phyloP scores from a whole-genome alignment of 2,329 filamentous ascomycete genomes.

The Fusarium pininemorale region DNA sequence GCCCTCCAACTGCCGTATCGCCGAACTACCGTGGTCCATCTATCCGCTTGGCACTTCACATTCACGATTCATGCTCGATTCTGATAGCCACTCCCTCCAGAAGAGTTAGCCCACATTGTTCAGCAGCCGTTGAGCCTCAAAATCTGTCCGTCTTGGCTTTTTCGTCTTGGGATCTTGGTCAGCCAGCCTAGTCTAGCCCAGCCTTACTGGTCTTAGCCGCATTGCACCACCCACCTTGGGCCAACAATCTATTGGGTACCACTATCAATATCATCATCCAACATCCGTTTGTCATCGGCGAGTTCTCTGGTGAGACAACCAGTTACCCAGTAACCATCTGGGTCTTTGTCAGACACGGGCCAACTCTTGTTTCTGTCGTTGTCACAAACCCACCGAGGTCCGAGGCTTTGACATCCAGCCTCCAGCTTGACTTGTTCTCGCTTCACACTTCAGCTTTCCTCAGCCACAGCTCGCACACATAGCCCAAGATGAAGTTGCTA shows the following conservation, averaged over 20 bases:
- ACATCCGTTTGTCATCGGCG: neutral
- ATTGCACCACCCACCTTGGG: slow-evolving; percentile 1
- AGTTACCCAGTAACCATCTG: neutral
- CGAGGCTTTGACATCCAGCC: slow-evolving; percentile 10
- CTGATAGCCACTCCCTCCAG: neutral
- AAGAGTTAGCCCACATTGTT: neutral
- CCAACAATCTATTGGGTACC: slow-evolving; percentile 1
- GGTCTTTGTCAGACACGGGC: slow-evolving; percentile 21
- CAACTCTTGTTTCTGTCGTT: slow-evolving; percentile 20
- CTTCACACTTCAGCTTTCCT: slow-evolving; percentile 10
- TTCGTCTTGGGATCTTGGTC: slow-evolving; percentile 5
- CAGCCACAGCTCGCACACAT: slow-evolving; percentile 16
- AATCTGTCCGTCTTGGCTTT: slow-evolving; percentile 13
- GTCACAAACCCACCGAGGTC: slow-evolving; percentile 20
- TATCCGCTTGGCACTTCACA: neutral
- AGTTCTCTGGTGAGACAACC: neutral
- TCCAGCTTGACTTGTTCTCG: neutral
- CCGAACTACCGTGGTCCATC: slow-evolving; percentile 7
- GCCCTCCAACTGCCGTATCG: slow-evolving; percentile 14
- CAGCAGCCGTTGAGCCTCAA: slow-evolving; percentile 20
- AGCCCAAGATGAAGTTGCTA: slow-evolving; percentile 51
- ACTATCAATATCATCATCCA: slow-evolving; percentile 5
- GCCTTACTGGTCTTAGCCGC: slow-evolving; percentile 17
- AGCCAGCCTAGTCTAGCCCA: slow-evolving; percentile 9
- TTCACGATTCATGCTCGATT: neutral